Percentiles rank a stretch among this genome's conserved stretches.
Conservation (phyloP, 2,329 filamentous ascomycete genomes). For the Penicillium hesseltinei region DNA sequence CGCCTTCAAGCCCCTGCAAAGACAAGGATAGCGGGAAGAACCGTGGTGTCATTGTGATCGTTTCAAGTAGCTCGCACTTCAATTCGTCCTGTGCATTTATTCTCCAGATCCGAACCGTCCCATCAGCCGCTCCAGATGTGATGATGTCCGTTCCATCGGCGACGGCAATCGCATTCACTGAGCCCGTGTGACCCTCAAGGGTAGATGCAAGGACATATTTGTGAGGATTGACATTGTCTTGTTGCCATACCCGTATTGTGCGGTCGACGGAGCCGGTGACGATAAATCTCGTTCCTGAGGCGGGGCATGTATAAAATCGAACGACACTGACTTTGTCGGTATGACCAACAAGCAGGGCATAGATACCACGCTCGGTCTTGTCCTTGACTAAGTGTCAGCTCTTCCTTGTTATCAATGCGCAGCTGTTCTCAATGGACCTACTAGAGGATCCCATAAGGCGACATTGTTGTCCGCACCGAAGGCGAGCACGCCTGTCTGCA, state of each 20-base stretch:
- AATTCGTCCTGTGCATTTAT: slow-evolving; percentile 45
- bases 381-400: slow-evolving; percentile 38
- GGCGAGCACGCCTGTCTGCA: slow-evolving; percentile 66
- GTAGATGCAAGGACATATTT: slow-evolving; percentile 49
- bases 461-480: slow-evolving; percentile 89
- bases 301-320: slow-evolving; percentile 64
- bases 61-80: slow-evolving; percentile 59
- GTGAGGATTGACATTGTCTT: slow-evolving; percentile 21
- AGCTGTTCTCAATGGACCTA: slow-evolving; percentile 46
- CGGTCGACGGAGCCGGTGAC: slow-evolving; percentile 81
- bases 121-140: slow-evolving; percentile 63
- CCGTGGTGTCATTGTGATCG: slow-evolving; percentile 69
- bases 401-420: slow-evolving; percentile 5
- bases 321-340: slow-evolving; percentile 78
- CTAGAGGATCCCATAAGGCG: slow-evolving; percentile 79
- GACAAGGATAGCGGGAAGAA: slow-evolving; percentile 81
- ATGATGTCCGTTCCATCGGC: slow-evolving; percentile 50
- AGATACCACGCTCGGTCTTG: slow-evolving; percentile 56
- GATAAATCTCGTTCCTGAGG: slow-evolving; percentile 56
- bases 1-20: slow-evolving; percentile 59
- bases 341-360: slow-evolving; percentile 70
- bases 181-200: slow-evolving; percentile 65
- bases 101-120: slow-evolving; percentile 65
- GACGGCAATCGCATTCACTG: slow-evolving; percentile 65
- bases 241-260: slow-evolving; percentile 64